phyloP scores from a whole-genome alignment of 2,329 filamentous ascomycete species.

The Tolypocladium amazonense region DNA sequence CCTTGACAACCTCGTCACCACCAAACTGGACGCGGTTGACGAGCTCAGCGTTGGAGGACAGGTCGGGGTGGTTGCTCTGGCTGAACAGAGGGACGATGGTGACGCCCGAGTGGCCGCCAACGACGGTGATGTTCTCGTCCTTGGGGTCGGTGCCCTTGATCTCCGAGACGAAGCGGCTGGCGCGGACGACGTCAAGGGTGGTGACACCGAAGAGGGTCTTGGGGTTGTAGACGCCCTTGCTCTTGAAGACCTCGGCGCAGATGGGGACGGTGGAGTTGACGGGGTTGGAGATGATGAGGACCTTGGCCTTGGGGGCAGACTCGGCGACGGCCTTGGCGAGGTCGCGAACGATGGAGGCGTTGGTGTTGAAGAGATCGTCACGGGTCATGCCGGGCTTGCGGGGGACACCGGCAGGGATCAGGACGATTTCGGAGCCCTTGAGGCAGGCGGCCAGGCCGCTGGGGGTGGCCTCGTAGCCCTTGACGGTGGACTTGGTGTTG shows the following conservation, averaged over 20 bases:
- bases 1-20: conserved; percentile 97
- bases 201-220: conserved; percentile 99
- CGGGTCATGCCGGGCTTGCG: conserved; percentile 99
- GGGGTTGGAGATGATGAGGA: conserved; percentile 97
- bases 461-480: conserved; percentile 72
- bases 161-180: conserved; percentile 94
- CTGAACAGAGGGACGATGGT: conserved; percentile 98
- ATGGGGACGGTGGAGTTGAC: conserved; percentile 99
- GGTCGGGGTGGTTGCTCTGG: conserved; percentile 79
- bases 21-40: conserved; percentile 96
- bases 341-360: conserved; percentile 97
- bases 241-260: conserved; percentile 93
- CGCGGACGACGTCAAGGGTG: conserved; percentile 96
- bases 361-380: conserved; percentile 99
- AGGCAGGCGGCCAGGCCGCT: conserved; percentile 69
- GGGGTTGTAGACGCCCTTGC: conserved; percentile 92
- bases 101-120: conserved; percentile 94
- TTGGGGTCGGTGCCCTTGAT: conserved; percentile 83
- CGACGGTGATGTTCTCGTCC: conserved; percentile 88
- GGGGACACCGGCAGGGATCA: conserved; percentile 96
- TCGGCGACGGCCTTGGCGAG: conserved; percentile 91
- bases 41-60: conserved; percentile 68
- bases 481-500: conserved; percentile 96
- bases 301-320: conserved; percentile 80
- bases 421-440: conserved; percentile 82